Percentiles rank a stretch among this genome's conserved stretches.
Evolutionary conservation across 306 rosid species (phyloP).

Genomic region (Cotoneaster glaucophyllus): DNA sequence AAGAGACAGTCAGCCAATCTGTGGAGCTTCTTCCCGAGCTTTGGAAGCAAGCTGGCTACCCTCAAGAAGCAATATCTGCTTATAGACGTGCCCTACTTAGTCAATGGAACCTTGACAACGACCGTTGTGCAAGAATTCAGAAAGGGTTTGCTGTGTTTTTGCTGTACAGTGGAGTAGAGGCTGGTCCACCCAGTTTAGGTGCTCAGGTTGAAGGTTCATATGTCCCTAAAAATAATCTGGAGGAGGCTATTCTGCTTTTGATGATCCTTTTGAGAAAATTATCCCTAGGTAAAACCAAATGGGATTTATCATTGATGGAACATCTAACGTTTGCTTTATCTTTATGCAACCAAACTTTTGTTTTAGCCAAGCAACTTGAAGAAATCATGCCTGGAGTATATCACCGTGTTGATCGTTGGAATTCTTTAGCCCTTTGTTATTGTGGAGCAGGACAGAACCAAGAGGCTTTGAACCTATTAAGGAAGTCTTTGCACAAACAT

Average conservation of each 20-base stretch:
- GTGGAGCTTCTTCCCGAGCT: constrained; percentile 98
- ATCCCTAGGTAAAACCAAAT: constrained; percentile 56
- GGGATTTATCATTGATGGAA: constrained; percentile 93
- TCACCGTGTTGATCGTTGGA: constrained; percentile 90
- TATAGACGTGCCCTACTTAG: constrained; percentile 83
- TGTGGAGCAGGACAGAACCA: constrained; percentile 65
- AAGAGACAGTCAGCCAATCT: constrained; percentile 74
- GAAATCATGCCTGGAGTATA: constrained; percentile 84
- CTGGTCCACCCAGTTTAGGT: constrained; percentile 78
- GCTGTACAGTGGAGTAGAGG: constrained; percentile 85
- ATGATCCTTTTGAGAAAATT: constrained; percentile 69
- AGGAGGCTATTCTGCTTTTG: constrained; percentile 86
- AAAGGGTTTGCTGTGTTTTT: constrained; percentile 68
- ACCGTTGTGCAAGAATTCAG: constrained; percentile 78
- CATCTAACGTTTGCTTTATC: constrained; percentile 90
- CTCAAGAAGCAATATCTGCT: constrained; percentile 62
- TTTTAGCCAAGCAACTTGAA: constrained; percentile 70
- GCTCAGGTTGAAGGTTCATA: constrained; percentile 77
- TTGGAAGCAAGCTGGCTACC: constrained; percentile 63
- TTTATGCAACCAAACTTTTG: constrained; percentile 66
- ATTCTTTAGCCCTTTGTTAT: constrained; percentile 73
- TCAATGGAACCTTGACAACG: constrained; percentile 89
- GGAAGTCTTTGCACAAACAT: constrained; percentile 76
- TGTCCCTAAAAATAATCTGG: constrained; percentile 84
- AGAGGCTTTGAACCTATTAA: constrained; percentile 61